A percentile compares a stretch with the other conserved stretches of the same genome.
These are phyloP conservation scores for Trichoderma harzianum DNA, from an alignment of 2,329 filamentous ascomycete species.

Conservation along the genomic window DNA sequence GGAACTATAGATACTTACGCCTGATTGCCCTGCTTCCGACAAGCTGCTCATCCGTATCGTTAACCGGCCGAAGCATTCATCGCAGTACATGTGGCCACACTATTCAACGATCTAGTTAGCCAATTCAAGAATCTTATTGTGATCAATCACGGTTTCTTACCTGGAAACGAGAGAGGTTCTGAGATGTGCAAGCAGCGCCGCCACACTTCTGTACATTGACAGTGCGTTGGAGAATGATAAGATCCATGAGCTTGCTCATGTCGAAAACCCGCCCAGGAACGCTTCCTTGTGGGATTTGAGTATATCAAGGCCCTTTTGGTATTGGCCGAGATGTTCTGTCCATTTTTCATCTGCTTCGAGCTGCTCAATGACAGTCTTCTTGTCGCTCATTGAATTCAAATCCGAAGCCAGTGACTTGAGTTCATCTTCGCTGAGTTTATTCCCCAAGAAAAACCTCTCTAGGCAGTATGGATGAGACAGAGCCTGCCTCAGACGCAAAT, in stretches of 20 bases:
- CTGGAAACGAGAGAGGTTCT: constrained; percentile 14
- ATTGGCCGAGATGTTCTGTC: constrained; percentile 13
- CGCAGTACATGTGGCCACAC: constrained; percentile 37
- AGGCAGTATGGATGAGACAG: constrained; percentile 31
- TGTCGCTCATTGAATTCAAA: neutral
- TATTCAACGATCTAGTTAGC: constrained; percentile 20
- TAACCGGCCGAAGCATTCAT: constrained; percentile 20
- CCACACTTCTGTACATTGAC: neutral
- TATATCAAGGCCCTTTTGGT: constrained; percentile 17
- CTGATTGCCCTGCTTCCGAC: neutral
- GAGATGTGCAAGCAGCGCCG: neutral
- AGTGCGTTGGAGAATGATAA: constrained; percentile 20
- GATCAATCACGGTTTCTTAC: neutral
- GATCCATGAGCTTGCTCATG: constrained; percentile 20
- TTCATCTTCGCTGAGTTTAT: fast-evolving
- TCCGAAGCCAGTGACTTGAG: neutral
- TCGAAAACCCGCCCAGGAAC: constrained; percentile 24
- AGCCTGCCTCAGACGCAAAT: constrained; percentile 21
- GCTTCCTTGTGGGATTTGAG: neutral
- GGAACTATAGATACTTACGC: neutral
- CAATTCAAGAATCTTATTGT: fast-evolving
- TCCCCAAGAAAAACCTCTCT: constrained; percentile 24
- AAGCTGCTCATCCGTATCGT: neutral
- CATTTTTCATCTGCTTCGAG: constrained; percentile 7
- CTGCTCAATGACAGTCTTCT: neutral